phyloP scores from a whole-genome alignment of 1,284 basidiomycete genomes.

The Megacollybia platyphylla region DNA sequence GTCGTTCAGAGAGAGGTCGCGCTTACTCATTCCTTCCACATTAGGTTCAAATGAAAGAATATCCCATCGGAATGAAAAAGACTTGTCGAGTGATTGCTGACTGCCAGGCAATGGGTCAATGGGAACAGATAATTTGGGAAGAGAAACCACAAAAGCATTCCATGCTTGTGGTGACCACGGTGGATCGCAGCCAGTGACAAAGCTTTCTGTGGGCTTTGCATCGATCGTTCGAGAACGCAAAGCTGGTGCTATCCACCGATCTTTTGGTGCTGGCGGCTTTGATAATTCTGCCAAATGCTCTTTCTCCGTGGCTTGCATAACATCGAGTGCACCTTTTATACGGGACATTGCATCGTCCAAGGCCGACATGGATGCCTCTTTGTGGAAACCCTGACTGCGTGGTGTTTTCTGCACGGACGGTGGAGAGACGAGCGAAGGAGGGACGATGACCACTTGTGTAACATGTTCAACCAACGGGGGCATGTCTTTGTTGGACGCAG shows the following conservation, averaged over 20 bases:
- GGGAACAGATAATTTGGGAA: conserved; percentile 35
- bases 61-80: conserved; percentile 43
- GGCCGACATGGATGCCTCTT: conserved; percentile 62
- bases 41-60: conserved; percentile 69
- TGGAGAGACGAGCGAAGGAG: neutral
- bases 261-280: conserved; percentile 13
- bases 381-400: conserved; percentile 21
- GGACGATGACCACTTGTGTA: neutral
- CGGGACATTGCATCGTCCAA: conserved; percentile 80
- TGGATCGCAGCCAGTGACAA: conserved; percentile 37
- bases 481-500: neutral
- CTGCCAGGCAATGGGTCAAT: conserved; percentile 31
- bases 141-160: conserved; percentile 39
- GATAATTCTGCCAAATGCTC: conserved; percentile 15
- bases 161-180: conserved; percentile 43
- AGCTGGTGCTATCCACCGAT: conserved; percentile 47
- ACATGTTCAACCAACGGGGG: neutral
- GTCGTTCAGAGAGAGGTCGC: conserved; percentile 58
- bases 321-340: conserved; percentile 75
- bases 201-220: conserved; percentile 28
- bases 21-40: conserved; percentile 48
- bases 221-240: conserved; percentile 26
- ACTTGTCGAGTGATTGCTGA: conserved; percentile 27
- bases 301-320: conserved; percentile 42
- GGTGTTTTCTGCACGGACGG: neutral